Conservation (phyloP, 2,329 filamentous ascomycete genomes). For the Xylariaceae sp. region DNA sequence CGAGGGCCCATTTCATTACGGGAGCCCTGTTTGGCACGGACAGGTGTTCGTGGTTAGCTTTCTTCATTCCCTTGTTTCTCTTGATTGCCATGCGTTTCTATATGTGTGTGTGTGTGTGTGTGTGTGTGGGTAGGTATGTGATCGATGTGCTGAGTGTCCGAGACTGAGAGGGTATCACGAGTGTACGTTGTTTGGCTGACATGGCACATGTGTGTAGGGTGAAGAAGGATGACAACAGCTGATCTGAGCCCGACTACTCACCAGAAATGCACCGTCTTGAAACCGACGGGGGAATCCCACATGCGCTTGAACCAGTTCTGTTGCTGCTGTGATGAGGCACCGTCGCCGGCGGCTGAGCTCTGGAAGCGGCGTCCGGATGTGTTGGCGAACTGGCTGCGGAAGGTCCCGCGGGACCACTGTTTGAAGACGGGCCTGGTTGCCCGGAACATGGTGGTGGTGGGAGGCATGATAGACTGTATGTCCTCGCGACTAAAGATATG, state of each 20-base stretch:
- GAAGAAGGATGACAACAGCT: not conserved
- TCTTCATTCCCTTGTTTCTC: not conserved
- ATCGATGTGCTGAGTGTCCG: not conserved
- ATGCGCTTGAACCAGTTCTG: conserved; percentile 66
- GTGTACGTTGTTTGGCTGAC: not conserved
- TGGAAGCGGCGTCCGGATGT: conserved; percentile 60
- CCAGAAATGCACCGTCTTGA: conserved; percentile 99
- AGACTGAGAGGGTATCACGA: not conserved
- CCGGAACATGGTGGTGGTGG: conserved; percentile 47
- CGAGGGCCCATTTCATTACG: conserved; percentile 96
- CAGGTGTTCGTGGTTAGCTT: not conserved
- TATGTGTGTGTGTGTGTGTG: too few species aligned
- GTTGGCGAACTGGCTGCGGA: conserved; percentile 39
- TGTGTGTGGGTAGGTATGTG: not conserved
- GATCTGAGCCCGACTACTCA: conserved; percentile 37
- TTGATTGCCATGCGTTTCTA: too few species aligned
- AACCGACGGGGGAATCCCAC: conserved; percentile 73
- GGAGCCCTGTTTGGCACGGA: conserved; percentile 60
- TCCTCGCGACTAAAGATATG: not conserved
- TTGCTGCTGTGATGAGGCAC: conserved; percentile 37
- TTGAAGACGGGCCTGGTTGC: conserved; percentile 50
- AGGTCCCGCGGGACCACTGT: conserved; percentile 49
- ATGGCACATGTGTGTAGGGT: not conserved
- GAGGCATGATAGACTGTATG: conserved; percentile 35
- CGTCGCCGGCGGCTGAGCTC: conserved; percentile 50